Evolutionary conservation across 2,329 filamentous ascomycete genomes (phyloP), one percentile per base, ranked within the genome.

Genomic region (Ustilaginoidea virens): DNA sequence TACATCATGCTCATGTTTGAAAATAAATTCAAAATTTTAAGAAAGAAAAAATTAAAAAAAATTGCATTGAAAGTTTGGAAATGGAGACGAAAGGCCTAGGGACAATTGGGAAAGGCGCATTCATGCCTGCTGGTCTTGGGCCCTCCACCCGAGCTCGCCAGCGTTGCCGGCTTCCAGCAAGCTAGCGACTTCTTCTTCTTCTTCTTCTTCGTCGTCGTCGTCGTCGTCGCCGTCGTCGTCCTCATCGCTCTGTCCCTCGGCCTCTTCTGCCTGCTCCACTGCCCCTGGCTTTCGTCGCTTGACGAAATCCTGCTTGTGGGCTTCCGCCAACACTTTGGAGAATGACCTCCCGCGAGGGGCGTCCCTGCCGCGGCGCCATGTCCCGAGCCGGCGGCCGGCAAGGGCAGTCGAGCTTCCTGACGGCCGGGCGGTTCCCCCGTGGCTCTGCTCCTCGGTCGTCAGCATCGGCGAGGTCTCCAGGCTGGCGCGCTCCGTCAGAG

Each of bases 271-370:
- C 17, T 45, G 39, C 14, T 45, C 46, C n/a, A 35, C 29, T 0
- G 17, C 30, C n/a, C 28, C 33, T 1, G 53, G 52, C 40, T 48
- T 54, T 36, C 71, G 66, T 49, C 72, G 80, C 58, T 90, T 79
- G 54, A 92, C 80, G 49, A 94, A 96, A 54, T 96, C 87, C 49
- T 92, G 79, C 35, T 71, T 78, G 49, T 96, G 90, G 5, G 87
- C 87, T 36, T 76, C 68, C 4, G 82, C 79, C 39, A 94, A 63
- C n/a, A 85, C 73, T 10, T 65, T 71, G 5, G 61, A 59, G 31
- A 73, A 61, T 1, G 55, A 53, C 12, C 52, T 53, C 31, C 28
- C 40, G 35, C 32, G 39, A 5, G 40, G 30, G 1, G 50, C 43
- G 13, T 54, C 49, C 1, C 51, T 29, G 27, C 51, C 50, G 7